These are phyloP conservation scores for Ustulina deusta DNA, from an alignment of 2,329 filamentous ascomycete species.

Conservation along the genomic window DNA sequence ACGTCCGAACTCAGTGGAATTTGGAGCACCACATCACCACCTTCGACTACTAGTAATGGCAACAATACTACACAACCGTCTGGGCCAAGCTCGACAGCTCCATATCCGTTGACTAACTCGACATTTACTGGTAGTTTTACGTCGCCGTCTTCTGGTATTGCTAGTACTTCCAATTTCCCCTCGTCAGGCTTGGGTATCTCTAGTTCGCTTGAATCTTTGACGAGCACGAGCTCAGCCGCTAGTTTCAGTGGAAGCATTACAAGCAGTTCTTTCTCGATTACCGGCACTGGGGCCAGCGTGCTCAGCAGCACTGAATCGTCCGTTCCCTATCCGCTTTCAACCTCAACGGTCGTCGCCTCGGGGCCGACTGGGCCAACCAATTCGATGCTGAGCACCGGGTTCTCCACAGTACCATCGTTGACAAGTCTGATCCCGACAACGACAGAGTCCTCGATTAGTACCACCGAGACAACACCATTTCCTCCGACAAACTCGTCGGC, in stretches of 20 bases:
- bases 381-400: slow-evolving; percentile 19
- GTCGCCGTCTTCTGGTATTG: slow-evolving; percentile 8
- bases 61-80: slow-evolving; percentile 7
- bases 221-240: background rate
- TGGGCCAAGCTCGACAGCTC: slow-evolving; percentile 17
- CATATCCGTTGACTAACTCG: slow-evolving; percentile 27
- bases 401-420: slow-evolving; percentile 11
- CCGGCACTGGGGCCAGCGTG: slow-evolving; percentile 6
- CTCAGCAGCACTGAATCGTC: slow-evolving; percentile 17
- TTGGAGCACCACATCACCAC: slow-evolving; percentile 5
- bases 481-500: slow-evolving; percentile 23
- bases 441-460: slow-evolving; percentile 5
- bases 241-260: slow-evolving; percentile 14
- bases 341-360: slow-evolving; percentile 12
- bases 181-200: background rate
- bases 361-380: slow-evolving; percentile 10
- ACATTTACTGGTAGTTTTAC: slow-evolving; percentile 11
- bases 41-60: slow-evolving; percentile 11
- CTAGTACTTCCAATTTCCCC: slow-evolving; percentile 4
- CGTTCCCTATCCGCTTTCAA: slow-evolving; percentile 20
- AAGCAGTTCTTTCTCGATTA: slow-evolving; percentile 10
- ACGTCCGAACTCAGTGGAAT: slow-evolving; percentile 11
- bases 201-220: background rate
- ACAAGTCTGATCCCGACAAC: slow-evolving; percentile 6
- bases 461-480: slow-evolving; percentile 16